Base-by-base conservation (phyloP, 352 stramenopile species). In the Globisporangium orthogonon region DNA sequence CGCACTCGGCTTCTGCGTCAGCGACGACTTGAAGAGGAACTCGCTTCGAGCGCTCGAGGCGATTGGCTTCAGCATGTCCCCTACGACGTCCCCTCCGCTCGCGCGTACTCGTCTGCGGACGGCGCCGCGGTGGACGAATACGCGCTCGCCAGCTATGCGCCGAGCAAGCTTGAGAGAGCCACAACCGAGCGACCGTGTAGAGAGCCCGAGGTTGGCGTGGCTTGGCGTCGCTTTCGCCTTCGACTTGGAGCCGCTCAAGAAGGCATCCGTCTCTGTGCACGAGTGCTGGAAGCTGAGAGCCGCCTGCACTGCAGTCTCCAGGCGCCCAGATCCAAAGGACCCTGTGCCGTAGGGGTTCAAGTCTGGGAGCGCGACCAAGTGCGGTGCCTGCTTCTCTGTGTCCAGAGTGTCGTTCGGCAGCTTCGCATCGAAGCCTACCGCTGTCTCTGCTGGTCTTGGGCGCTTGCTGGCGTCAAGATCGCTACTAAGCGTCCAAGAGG, bases 291-390 rank as follows among this genome's bases (percentile, higher is more conserved):
- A 46, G 39, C 39, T 37, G 13, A 83, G 63, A 11, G 71, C 75
- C 15, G 66, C 63, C 41, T 84, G 70, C 39, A 84, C 69, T n/a
- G 71, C 73, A 39, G 82, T 61, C 44, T 91, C 78, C 7, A 91
- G 58, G 3, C 83, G 60, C 3, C 73, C 72, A 29, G 62, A 58
- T 23, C 74, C 74, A 50, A 74, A 79, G 10, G 69, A 68, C 11
- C 74, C 76, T 4, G 70, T 60, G n/a, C 76, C 78, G 55, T 87
- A 90, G 10, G 78, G 80, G 53, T 85, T 74, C 7, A 65, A 68
- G 41, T 87, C 73, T 0, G 71, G 74, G 2, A 59, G 62, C 40
- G 80, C 78, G n/a, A 86, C 63, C 45, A 91, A 51, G 37, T 54
- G 65, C 33, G 57, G 45, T 18, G 65, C 57, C 15, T 66, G 44